A percentile compares a stretch with the other conserved stretches of the same genome.
phyloP scores from a whole-genome alignment of 169 alveolate species.

The Neospora caninum region DNA sequence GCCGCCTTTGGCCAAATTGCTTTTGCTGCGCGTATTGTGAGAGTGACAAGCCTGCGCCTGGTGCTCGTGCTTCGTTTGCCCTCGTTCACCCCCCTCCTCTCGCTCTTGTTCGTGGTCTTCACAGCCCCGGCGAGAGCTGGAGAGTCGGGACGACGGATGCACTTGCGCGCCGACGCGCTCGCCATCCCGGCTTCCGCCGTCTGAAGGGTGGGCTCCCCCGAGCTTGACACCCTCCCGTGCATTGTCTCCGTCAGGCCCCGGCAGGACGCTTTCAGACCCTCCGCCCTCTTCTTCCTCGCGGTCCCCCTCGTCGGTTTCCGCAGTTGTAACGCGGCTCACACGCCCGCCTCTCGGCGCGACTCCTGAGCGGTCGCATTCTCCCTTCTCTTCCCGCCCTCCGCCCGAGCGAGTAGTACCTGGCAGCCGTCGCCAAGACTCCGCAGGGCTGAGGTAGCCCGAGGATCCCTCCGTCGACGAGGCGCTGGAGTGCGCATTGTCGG shows the following conservation, averaged over 20 bases:
- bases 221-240: neutral
- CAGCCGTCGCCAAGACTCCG: neutral
- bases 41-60: neutral
- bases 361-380: neutral
- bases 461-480: neutral
- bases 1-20: neutral
- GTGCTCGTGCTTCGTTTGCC: neutral
- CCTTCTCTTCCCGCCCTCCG: neutral
- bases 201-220: neutral
- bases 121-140: neutral
- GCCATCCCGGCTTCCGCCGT: neutral
- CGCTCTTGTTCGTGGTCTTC: neutral
- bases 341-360: neutral
- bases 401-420: neutral
- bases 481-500: neutral
- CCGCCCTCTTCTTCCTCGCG: neutral
- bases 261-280: neutral
- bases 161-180: neutral
- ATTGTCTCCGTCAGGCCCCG: neutral
- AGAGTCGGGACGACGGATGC: neutral
- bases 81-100: neutral
- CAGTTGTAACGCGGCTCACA: conserved; percentile 32
- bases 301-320: neutral
- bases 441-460: neutral
- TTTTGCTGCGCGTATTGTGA: conserved; percentile 13